Base-by-base conservation (phyloP, 2,329 filamentous ascomycete species). In the Coniochaeta hoffmannii region DNA sequence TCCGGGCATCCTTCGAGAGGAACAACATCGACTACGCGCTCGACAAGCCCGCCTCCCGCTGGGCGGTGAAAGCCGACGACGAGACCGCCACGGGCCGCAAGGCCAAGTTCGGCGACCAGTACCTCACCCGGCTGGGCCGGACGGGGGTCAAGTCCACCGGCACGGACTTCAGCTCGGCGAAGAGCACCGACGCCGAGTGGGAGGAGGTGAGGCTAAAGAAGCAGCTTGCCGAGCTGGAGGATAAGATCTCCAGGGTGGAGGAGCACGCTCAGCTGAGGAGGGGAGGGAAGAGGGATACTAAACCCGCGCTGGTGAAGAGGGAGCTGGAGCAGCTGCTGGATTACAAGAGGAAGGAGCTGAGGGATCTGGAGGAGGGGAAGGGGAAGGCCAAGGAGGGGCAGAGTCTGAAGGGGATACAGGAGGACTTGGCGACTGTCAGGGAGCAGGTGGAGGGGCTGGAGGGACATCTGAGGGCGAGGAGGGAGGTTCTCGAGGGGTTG, bases 11-110 rank as follows among this genome's bases (percentile, higher is more conserved):
- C 57, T 99, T 99, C 66, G 93, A 99, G 74, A 88, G 90, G 68
- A 96, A 95, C 68, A 85, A 96, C 70, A 97, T 99, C 69, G 91
- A 97, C 73, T 99, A 97, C 75, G 90, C 96, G 67, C 70, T 97
- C 58, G 90, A 95, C 70, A 75, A 76, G 1, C 83, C 84, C 2
- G 78, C 83, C 36, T 88, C 88, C 58, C 85, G 87, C 64, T 96
- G 91, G 88, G 90, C 89, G 2, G 81, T 84, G 58, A 84, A 87
- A 60, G 83, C 86, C 50, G 89, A 92, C 66, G 90, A 95, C 53
- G 82, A 82, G 61, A 97, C 93, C 0, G 75, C 82, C 34, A 94
- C 90, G 0, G 92, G 93, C 56, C 88, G 89, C 67, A 99, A 99
- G 75, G 88, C 91, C 64, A 97, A 96, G 74, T 99, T 99, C 67